Evolutionary conservation across 2,329 filamentous ascomycete species (phyloP).

Genomic region (Grosmannia penicillata): DNA sequence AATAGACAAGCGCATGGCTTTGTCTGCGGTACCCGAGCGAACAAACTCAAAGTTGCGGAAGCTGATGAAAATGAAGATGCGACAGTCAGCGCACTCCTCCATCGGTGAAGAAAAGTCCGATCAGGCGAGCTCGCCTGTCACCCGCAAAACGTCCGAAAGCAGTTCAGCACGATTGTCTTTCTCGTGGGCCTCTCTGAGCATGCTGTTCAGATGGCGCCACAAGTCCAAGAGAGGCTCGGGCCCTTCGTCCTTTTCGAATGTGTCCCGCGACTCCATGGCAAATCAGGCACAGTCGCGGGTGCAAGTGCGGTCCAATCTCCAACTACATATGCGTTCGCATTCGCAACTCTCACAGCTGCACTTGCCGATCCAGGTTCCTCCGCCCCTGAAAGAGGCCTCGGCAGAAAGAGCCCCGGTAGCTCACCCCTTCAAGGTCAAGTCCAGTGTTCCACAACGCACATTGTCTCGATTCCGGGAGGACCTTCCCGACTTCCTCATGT

Average conservation of each 20-base stretch:
- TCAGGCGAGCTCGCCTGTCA: not conserved
- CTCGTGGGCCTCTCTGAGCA: conserved; percentile 45
- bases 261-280: conserved; percentile 74
- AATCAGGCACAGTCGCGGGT: conserved; percentile 12
- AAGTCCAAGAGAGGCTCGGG: conserved; percentile 40
- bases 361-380: conserved; percentile 6
- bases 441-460: conserved; percentile 54
- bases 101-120: not conserved
- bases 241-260: conserved; percentile 78
- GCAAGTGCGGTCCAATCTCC: no score
- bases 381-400: conserved; percentile 13
- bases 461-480: conserved; percentile 89
- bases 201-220: conserved; percentile 54
- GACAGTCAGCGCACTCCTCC: conserved; percentile 28
- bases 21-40: conserved; percentile 1
- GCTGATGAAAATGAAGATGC: conserved; percentile 5
- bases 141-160: conserved; percentile 38
- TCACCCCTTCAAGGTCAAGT: conserved; percentile 20
- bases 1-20: no score
- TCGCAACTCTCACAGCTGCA: not conserved
- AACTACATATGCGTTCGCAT: not conserved
- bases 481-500: conserved; percentile 70
- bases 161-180: conserved; percentile 28
- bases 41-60: conserved; percentile 5
- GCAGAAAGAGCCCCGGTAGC: not conserved